Evolutionary conservation across 1,284 basidiomycete genomes (phyloP).

Genomic region (Cystobasidium slooffiae): DNA sequence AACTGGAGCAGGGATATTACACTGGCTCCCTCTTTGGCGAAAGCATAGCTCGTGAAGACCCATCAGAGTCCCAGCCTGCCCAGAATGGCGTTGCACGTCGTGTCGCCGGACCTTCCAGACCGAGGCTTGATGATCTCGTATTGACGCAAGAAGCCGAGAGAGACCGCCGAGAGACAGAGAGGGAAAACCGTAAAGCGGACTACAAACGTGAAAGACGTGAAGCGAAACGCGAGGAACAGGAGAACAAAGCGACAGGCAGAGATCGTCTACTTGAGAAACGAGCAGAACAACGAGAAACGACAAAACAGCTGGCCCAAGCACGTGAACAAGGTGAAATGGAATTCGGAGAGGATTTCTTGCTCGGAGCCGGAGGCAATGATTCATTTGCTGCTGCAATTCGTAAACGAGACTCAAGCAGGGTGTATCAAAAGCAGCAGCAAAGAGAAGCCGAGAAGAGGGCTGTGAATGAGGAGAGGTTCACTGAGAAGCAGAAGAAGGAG

Average conservation of each 20-base stretch:
- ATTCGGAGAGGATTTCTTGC: conserved; percentile 28
- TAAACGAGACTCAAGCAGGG: conserved; percentile 28
- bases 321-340: conserved; percentile 39
- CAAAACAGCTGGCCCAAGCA: conserved; percentile 38
- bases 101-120: conserved; percentile 22
- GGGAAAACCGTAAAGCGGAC: conserved; percentile 1
- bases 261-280: conserved; percentile 45
- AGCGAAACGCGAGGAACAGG: conserved; percentile 40
- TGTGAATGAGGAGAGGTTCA: conserved; percentile 30
- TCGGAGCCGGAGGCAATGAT: conserved; percentile 27
- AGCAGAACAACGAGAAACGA: conserved; percentile 21
- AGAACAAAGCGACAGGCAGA: conserved; percentile 42
- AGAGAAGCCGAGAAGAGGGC: conserved; percentile 36
- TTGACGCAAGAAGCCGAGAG: conserved; percentile 29
- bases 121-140: conserved; percentile 28
- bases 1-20: conserved; percentile 33
- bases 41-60: not conserved
- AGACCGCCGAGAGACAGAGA: conserved; percentile 12
- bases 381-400: conserved; percentile 43
- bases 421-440: conserved; percentile 20
- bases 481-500: conserved; percentile 38
- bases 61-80: not conserved
- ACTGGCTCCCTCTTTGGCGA: conserved; percentile 18
- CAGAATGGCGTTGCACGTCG: not conserved
- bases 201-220: conserved; percentile 41